Conservation (phyloP, 768 basidiomycete genomes). For the Clavaria fumosa region DNA sequence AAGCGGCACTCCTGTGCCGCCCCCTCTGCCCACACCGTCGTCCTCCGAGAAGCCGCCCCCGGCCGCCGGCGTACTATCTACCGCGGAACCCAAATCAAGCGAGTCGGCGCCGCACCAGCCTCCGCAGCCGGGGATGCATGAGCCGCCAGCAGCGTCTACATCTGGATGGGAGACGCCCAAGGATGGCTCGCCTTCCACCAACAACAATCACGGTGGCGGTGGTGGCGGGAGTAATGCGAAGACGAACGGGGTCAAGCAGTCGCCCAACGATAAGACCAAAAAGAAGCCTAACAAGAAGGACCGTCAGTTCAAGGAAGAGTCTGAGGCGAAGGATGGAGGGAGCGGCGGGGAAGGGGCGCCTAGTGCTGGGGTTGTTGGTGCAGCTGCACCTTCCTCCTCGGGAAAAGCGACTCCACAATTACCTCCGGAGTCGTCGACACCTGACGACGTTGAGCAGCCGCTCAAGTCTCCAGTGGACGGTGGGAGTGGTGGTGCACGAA, state of each 20-base stretch:
- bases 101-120: slow-evolving; percentile 24
- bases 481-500: slow-evolving; percentile 49
- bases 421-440: slow-evolving; percentile 11
- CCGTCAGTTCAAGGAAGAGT: slow-evolving; percentile 43
- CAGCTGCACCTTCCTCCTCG: slow-evolving; percentile 2
- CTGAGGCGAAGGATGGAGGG: slow-evolving; percentile 50
- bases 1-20: slow-evolving; percentile 21
- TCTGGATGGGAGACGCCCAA: slow-evolving; percentile 17
- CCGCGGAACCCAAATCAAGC: slow-evolving; percentile 21
- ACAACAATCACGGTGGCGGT: no score
- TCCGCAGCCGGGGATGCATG: slow-evolving; percentile 16
- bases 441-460: slow-evolving; percentile 16
- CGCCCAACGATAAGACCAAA: slow-evolving; percentile 22
- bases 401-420: slow-evolving; percentile 15
- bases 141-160: not conserved
- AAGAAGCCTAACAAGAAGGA: slow-evolving; percentile 41
- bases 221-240: slow-evolving; percentile 18
- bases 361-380: slow-evolving; percentile 20
- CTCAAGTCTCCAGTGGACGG: slow-evolving; percentile 42
- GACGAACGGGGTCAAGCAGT: slow-evolving; percentile 20
- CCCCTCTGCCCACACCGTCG: slow-evolving; percentile 24
- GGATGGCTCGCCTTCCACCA: slow-evolving; percentile 22
- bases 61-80: slow-evolving; percentile 16
- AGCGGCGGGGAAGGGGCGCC: slow-evolving; percentile 33
- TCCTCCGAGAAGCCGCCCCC: slow-evolving; percentile 18